These are phyloP conservation scores for Angophora floribunda DNA, from an alignment of 345 rosid genomes.

Conservation along the genomic window DNA sequence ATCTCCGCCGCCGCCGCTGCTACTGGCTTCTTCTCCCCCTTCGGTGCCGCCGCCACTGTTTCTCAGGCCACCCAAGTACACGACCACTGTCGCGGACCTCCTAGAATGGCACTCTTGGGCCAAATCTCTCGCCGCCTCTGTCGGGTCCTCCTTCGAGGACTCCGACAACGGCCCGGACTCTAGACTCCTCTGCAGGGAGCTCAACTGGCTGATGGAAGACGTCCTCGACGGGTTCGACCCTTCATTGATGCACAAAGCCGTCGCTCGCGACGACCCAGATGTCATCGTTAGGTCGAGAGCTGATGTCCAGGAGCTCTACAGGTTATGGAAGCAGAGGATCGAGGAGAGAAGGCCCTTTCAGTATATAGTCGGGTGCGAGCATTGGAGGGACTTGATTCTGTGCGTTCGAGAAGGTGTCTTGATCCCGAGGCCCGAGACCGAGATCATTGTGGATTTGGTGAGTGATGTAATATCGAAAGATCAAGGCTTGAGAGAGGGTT, in stretches of 20 bases:
- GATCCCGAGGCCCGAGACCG: constrained; percentile 95
- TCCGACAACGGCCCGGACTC: constrained; percentile 62
- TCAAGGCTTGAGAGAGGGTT: constrained; percentile 23
- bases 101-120: constrained; percentile 82
- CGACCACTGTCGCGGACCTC: constrained; percentile 37
- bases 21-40: constrained; percentile 3
- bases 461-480: constrained; percentile 19
- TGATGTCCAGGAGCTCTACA: constrained; percentile 46
- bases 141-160: constrained; percentile 36
- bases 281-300: constrained; percentile 23
- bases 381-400: constrained; percentile 87
- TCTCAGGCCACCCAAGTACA: constrained; percentile 33
- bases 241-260: constrained; percentile 9
- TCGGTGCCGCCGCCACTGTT: constrained; percentile 34
- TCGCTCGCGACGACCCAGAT: not conserved
- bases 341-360: constrained; percentile 83
- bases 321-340: constrained; percentile 70
- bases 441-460: constrained; percentile 61
- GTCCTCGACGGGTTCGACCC: constrained; percentile 23
- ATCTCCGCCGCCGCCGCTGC: not conserved
- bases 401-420: constrained; percentile 83
- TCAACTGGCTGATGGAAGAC: constrained; percentile 79
- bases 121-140: constrained; percentile 39
- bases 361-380: constrained; percentile 88
- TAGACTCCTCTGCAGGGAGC: constrained; percentile 49